Conservation (phyloP, 2,329 filamentous ascomycete species). For the Penicillium sumatraense region DNA sequence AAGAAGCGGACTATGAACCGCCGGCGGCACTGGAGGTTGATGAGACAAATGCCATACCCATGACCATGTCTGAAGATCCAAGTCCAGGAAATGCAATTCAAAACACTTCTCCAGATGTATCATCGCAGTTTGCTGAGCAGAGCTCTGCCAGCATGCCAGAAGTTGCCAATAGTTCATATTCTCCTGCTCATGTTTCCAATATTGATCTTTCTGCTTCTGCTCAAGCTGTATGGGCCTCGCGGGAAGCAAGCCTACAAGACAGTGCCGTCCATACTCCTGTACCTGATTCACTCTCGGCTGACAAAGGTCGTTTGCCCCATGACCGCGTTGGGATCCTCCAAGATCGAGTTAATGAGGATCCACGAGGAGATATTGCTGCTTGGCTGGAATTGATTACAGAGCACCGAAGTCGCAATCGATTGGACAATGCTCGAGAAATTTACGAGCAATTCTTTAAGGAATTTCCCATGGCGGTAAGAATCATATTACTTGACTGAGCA, state of each 20-base stretch:
- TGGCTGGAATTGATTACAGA: slow-evolving; percentile 89
- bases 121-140: slow-evolving; percentile 62
- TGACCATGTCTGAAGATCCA: slow-evolving; percentile 58
- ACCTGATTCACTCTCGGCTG: slow-evolving; percentile 50
- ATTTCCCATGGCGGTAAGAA: slow-evolving; percentile 88
- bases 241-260: slow-evolving; percentile 38
- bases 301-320: slow-evolving; percentile 65
- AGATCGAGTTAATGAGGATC: slow-evolving; percentile 88
- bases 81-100: slow-evolving; percentile 61
- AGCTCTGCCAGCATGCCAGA: slow-evolving; percentile 51
- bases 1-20: slow-evolving; percentile 58
- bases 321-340: slow-evolving; percentile 82
- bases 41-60: slow-evolving; percentile 53
- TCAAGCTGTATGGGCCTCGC: slow-evolving; percentile 43
- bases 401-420: slow-evolving; percentile 77
- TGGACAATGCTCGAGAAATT: slow-evolving; percentile 77
- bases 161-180: slow-evolving; percentile 57
- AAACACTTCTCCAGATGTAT: slow-evolving; percentile 63
- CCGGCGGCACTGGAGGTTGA: slow-evolving; percentile 55
- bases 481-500: neutral
- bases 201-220: slow-evolving; percentile 43
- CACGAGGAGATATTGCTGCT: slow-evolving; percentile 87
- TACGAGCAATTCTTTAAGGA: slow-evolving; percentile 87
- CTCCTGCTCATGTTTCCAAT: slow-evolving; percentile 52
- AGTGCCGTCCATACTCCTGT: slow-evolving; percentile 44